Evolutionary conservation across 2,329 filamentous ascomycete species (phyloP), one percentile per base, ranked within the genome.

Genomic region (Talaromyces rugulosus): DNA sequence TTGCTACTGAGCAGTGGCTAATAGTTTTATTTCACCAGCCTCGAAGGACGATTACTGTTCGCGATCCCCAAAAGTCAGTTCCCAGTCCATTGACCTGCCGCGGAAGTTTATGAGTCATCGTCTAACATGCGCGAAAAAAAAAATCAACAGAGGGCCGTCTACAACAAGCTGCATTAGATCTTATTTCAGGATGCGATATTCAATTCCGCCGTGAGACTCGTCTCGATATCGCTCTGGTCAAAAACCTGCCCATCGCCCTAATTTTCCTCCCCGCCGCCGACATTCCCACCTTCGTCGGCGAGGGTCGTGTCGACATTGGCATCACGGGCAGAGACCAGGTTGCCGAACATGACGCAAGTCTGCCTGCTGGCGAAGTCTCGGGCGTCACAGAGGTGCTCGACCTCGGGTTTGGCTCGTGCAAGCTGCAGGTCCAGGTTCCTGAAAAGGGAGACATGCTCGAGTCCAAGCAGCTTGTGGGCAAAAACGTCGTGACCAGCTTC

Each of bases 211-310:
- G 95, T 73, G 92, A 97, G 82, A 92, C 90, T 75, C 89, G 95
- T 63, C 90, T 98, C 71, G 95, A 99, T 77, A 97, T 99, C 73
- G 95, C 95, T 16, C 88, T 99, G 30, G 95, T 98, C 74, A 96
- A 97, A 83, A 99, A 99, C 80, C 87, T 95, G 31, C 91, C 91
- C 40, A 92, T 99, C 70, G 95, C 95, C 16, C 90, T 99, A 64
- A 88, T 99, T 73, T 99, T 99, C 82, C 89, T 99, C 30, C 95
- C 95, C 33, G 95, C 94, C 42, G 93, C 92, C 68, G 95, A 99
- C 75, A 99, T 99, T 73, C 95, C 95, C 5, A 96, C 92, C 44
- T 98, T 98, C 73, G 93, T 99, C 55, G 94, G 94, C 62, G 93
- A 98, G 79, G 95, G 95, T 62, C 89, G 89, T 65, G 92, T 96